Conservation (phyloP, 768 basidiomycete genomes). For the Omphalotus guepiniiformis region DNA sequence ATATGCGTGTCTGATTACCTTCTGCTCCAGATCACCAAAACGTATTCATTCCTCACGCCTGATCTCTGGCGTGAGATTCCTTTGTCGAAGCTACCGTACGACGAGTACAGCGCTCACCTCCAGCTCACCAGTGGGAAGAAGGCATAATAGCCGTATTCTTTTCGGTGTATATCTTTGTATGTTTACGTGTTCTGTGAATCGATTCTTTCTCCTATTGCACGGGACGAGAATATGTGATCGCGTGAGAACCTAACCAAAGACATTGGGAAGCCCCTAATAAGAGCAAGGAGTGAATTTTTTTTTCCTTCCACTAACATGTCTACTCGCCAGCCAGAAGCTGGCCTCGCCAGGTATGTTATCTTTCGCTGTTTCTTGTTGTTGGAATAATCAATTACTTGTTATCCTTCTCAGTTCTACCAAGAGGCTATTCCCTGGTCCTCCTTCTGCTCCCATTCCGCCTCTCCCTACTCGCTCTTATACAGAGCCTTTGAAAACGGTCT, state of each 20-base stretch:
- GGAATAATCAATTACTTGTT: background rate
- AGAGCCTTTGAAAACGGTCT: background rate
- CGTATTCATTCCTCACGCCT: slow-evolving; percentile 96
- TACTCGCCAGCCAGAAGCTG: slow-evolving; percentile 5
- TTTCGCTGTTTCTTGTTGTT: background rate
- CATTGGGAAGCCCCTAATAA: background rate
- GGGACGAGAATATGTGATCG: background rate
- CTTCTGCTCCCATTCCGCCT: slow-evolving; percentile 4
- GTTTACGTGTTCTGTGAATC: slow-evolving; percentile 3
- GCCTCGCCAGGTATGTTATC: background rate
- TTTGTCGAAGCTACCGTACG: slow-evolving; percentile 84
- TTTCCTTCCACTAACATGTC: slow-evolving; percentile 3
- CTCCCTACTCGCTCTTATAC: background rate
- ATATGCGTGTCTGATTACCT: slow-evolving; percentile 3
- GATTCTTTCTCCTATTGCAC: background rate
- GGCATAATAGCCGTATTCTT: slow-evolving; percentile 42
- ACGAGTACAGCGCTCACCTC: slow-evolving; percentile 92
- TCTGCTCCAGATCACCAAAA: slow-evolving; percentile 80
- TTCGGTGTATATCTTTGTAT: slow-evolving; percentile 7
- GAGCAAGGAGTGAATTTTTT: background rate
- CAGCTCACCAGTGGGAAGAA: slow-evolving; percentile 70
- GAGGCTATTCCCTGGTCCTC: slow-evolving; percentile 4
- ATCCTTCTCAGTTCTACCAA: background rate
- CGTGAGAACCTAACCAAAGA: background rate
- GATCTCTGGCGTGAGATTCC: slow-evolving; percentile 97